Percentiles rank a stretch among this genome's conserved stretches.
Conservation (phyloP, 2,329 filamentous ascomycete genomes). For the Talaromyces islandicus region DNA sequence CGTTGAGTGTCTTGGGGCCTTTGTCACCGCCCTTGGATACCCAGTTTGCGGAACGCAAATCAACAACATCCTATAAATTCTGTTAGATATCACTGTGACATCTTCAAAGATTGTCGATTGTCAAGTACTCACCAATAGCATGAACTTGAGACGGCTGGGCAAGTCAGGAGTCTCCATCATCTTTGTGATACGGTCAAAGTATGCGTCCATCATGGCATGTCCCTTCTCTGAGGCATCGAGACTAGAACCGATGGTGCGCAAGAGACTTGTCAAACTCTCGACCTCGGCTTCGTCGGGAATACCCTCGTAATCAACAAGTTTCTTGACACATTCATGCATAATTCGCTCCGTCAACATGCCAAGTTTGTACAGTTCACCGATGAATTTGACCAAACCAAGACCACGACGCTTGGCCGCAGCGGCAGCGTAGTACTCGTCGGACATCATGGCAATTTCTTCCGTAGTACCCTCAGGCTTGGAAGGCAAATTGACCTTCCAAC, state of each 20-base stretch:
- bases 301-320: slow-evolving; percentile 91
- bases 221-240: slow-evolving; percentile 81
- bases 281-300: slow-evolving; percentile 92
- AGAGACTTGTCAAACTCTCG: slow-evolving; percentile 87
- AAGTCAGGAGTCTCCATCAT: slow-evolving; percentile 77
- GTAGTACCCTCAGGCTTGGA: slow-evolving; percentile 66
- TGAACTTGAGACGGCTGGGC: slow-evolving; percentile 84
- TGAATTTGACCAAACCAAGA: slow-evolving; percentile 97
- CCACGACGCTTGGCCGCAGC: slow-evolving; percentile 94
- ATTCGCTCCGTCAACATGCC: slow-evolving; percentile 98
- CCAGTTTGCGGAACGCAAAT: slow-evolving; percentile 75
- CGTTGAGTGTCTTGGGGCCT: slow-evolving; percentile 91
- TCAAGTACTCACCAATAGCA: slow-evolving; percentile 63
- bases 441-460: slow-evolving; percentile 74
- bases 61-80: slow-evolving; percentile 62
- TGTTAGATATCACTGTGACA: not conserved
- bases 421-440: slow-evolving; percentile 92
- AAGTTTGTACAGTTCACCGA: slow-evolving; percentile 97
- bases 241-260: slow-evolving; percentile 84
- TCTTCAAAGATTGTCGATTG: too few relatives aligned
- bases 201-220: slow-evolving; percentile 79
- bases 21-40: slow-evolving; percentile 83
- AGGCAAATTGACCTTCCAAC: slow-evolving; percentile 87
- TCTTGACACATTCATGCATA: slow-evolving; percentile 98
- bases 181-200: slow-evolving; percentile 81